Base-by-base conservation (phyloP, 1,284 basidiomycete species). In the Melampsora americana region DNA sequence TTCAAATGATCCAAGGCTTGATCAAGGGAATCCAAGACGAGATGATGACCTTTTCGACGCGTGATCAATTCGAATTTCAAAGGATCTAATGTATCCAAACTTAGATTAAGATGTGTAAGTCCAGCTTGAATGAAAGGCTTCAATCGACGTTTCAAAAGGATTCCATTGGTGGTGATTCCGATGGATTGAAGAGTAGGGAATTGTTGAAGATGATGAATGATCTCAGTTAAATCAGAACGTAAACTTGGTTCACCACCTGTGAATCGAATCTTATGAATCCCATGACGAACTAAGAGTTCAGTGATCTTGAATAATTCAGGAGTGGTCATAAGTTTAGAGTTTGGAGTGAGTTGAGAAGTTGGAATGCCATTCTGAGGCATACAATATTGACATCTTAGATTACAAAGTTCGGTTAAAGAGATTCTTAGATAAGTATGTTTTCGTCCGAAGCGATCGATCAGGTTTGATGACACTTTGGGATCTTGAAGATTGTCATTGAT, bases 181-280 rank as follows among this genome's bases (percentile, higher is more conserved):
- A 56, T 56, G 20, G n/a, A 23, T 23, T 56, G 9, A 4, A 56
- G 11, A 7, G 4, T 4, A 28, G 11, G 11, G 18, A 28, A 86
- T 83, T 5, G 67, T 35, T 20, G 16, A 14, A 44, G 83, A 86
- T 79, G 79, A 89, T 90, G 83, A 64, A 94, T 87, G 76, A 95
- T 87, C 44, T 89, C 88, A 2, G 86, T 84, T 44, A 95, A 85
- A n/a, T 89, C 90, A 81, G 89, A 91, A 64, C 92, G 86, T 46
- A 95, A 86, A 0, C 91, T 94, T 1, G 93, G 92, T 80, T 95
- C 92, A 62, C 92, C 92, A 1, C 93, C 92, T 0, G 92, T 95
- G 59, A 95, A 83, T 6, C 92, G 86, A 78, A 95, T 92, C 83
- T 95, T 95, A 30, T 86, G 90, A 50, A 95, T 90, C 2, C 92